Evolutionary conservation across 1,139 yeast species (phyloP).

Genomic region (Hemisphaericaspora xylanilytica): DNA sequence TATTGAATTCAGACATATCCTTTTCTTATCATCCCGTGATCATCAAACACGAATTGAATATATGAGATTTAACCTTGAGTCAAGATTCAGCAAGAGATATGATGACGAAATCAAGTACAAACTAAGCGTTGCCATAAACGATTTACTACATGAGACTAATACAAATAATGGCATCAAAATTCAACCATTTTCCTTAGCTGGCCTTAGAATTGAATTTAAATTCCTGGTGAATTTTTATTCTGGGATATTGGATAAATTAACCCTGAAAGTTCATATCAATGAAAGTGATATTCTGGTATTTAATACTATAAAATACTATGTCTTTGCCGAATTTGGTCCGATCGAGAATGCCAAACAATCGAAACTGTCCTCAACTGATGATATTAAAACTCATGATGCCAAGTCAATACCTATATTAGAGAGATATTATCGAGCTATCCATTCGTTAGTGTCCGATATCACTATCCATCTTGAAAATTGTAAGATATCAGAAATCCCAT

Average conservation of each 20-base stretch:
- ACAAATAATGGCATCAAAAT: constrained; percentile 5
- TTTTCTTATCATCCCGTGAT: constrained; percentile 10
- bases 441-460: constrained; percentile 16
- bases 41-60: constrained; percentile 22
- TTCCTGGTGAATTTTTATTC: constrained; percentile 19
- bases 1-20: constrained; percentile 27
- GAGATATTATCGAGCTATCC: constrained; percentile 10
- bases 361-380: constrained; percentile 2
- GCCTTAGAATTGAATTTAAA: constrained; percentile 23
- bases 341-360: too few relatives aligned
- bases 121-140: constrained; percentile 16
- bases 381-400: too few relatives aligned
- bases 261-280: constrained; percentile 9
- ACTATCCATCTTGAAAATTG: constrained; percentile 35
- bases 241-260: constrained; percentile 19
- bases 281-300: constrained; percentile 24
- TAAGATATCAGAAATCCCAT: constrained; percentile 33
- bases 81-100: constrained; percentile 23
- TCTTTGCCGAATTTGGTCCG: neutral
- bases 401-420: constrained; percentile 7
- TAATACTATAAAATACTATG: constrained; percentile 16
- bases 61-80: constrained; percentile 19
- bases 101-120: constrained; percentile 21
- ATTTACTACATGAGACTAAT: constrained; percentile 10
- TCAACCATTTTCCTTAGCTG: constrained; percentile 18